phyloP scores from a whole-genome alignment of 495 filamentous ascomycete genomes.

The Saxophila tyrrhenica region DNA sequence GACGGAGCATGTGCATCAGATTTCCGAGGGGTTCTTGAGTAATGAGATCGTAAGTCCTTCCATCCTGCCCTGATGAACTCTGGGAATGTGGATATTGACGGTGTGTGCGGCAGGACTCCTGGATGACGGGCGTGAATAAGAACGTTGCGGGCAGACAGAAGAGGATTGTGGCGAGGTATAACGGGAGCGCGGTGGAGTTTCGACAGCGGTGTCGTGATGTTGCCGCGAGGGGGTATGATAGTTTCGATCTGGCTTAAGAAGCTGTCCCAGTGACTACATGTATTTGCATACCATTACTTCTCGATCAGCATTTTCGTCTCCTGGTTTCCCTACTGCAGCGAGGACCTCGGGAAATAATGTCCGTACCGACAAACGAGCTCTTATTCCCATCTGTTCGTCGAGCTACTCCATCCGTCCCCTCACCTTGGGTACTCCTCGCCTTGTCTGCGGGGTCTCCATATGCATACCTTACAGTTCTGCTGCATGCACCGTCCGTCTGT shows the following conservation, averaged over 20 bases:
- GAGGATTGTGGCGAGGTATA: conserved; percentile 6
- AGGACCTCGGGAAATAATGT: too few species aligned
- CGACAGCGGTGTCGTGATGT: background rate
- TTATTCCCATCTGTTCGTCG: background rate
- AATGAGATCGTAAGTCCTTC: conserved; percentile 1
- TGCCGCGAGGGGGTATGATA: background rate
- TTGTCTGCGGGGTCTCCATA: background rate
- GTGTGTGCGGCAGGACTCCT: background rate
- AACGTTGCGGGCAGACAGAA: conserved; percentile 5
- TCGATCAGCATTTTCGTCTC: too few species aligned
- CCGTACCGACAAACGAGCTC: too few species aligned
- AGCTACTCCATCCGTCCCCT: background rate
- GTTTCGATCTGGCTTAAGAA: background rate
- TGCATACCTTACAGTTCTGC: too few species aligned
- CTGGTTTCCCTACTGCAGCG: too few species aligned
- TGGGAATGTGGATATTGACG: background rate
- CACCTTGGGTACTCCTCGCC: background rate
- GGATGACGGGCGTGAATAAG: conserved; percentile 4
- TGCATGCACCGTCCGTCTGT: too few species aligned
- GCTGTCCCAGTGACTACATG: background rate
- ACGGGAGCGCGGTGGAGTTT: conserved; percentile 6
- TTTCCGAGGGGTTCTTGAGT: conserved; percentile 1
- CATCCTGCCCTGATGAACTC: background rate
- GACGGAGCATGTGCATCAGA: conserved; percentile 4
- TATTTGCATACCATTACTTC: too few species aligned